phyloP scores from a whole-genome alignment of 2,329 filamentous ascomycete genomes.

The Paraconiothyrium sp. region DNA sequence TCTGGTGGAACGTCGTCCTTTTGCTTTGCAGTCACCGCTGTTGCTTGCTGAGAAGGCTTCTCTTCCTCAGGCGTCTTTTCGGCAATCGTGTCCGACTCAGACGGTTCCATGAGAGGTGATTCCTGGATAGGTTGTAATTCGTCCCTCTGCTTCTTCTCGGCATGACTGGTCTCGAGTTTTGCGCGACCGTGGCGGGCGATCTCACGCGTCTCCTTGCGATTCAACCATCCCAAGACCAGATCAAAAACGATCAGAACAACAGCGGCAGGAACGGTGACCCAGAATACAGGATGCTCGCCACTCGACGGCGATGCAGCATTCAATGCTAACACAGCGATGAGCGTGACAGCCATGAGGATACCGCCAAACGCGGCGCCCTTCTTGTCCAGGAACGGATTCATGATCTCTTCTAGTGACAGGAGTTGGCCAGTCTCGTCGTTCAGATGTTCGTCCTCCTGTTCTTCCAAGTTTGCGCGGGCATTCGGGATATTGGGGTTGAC shows the following conservation, averaged over 20 bases:
- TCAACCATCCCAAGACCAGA: slow-evolving; percentile 68
- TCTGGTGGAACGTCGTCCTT: background rate
- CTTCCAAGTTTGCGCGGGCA: slow-evolving; percentile 64
- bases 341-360: slow-evolving; percentile 71
- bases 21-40: background rate
- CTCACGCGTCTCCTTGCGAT: slow-evolving; percentile 69
- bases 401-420: slow-evolving; percentile 74
- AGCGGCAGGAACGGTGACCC: slow-evolving; percentile 74
- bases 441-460: slow-evolving; percentile 58
- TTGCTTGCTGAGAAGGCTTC: slow-evolving; percentile 9
- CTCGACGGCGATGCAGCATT: slow-evolving; percentile 67
- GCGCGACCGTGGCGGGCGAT: slow-evolving; percentile 67
- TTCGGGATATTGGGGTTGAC: slow-evolving; percentile 78
- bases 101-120: slow-evolving; percentile 1
- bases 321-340: slow-evolving; percentile 71
- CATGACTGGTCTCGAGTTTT: slow-evolving; percentile 57
- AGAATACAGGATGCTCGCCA: slow-evolving; percentile 69
- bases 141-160: slow-evolving; percentile 12
- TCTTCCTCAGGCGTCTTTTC: slow-evolving; percentile 12
- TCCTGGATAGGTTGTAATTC: background rate
- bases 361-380: slow-evolving; percentile 71
- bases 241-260: slow-evolving; percentile 76
- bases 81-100: slow-evolving; percentile 2
- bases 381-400: slow-evolving; percentile 78
- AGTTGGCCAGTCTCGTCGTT: slow-evolving; percentile 60